Conservation (phyloP, 2,329 filamentous ascomycete genomes). For the Aspergillus pseudotamarii region DNA sequence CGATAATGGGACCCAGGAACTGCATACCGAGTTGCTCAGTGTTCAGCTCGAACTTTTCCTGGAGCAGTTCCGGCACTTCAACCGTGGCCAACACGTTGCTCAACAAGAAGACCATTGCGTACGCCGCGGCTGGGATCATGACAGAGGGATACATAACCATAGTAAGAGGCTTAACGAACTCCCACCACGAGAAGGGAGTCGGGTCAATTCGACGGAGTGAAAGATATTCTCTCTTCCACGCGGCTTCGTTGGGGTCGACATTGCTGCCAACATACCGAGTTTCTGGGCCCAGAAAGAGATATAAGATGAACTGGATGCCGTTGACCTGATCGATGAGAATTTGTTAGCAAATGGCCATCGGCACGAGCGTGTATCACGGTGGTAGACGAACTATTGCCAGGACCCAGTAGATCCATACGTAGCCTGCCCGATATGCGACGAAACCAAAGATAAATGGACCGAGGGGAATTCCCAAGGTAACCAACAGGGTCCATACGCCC, state of each 20-base stretch:
- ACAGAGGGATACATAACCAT: slow-evolving; percentile 53
- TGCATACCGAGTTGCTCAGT: slow-evolving; percentile 63
- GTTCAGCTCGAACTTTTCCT: slow-evolving; percentile 59
- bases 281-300: slow-evolving; percentile 59
- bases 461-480: slow-evolving; percentile 53
- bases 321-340: slow-evolving; percentile 49
- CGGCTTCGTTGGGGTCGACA: slow-evolving; percentile 25
- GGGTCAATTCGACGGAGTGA: slow-evolving; percentile 56
- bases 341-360: slow-evolving; percentile 14
- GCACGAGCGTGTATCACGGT: slow-evolving; percentile 7
- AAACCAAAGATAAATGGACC: slow-evolving; percentile 43
- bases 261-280: slow-evolving; percentile 53
- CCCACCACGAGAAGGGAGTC: slow-evolving; percentile 49
- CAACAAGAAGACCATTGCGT: slow-evolving; percentile 62
- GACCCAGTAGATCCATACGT: slow-evolving; percentile 63
- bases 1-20: slow-evolving; percentile 61
- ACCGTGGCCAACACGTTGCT: slow-evolving; percentile 58
- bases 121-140: slow-evolving; percentile 56
- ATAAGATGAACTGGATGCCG: slow-evolving; percentile 58
- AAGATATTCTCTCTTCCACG: slow-evolving; percentile 51
- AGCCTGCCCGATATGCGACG: slow-evolving; percentile 57
- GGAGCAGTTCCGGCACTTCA: slow-evolving; percentile 62
- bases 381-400: slow-evolving; percentile 55
- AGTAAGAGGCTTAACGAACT: slow-evolving; percentile 57
- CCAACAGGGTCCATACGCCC: slow-evolving; percentile 59